Conservation (phyloP, 148 eudicot genomes). For the Heliosperma pusillum region DNA sequence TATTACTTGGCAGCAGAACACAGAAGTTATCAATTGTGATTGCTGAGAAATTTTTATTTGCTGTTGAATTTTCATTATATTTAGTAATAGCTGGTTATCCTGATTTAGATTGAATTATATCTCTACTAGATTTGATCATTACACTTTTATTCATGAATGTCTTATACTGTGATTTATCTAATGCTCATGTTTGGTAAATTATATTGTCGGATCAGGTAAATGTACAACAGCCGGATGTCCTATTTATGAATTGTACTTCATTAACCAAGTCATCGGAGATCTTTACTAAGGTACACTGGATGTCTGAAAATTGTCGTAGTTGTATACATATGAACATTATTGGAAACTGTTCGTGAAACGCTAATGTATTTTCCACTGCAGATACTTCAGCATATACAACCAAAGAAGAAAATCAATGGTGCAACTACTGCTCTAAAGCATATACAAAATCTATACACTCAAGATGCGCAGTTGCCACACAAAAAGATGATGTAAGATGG, state of each 20-base stretch:
- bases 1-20: too few species aligned
- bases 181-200: slow-evolving; percentile 3
- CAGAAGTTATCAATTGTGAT: too few species aligned
- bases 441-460: slow-evolving; percentile 55
- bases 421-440: slow-evolving; percentile 53
- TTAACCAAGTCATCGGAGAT: slow-evolving; percentile 62
- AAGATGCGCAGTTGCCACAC: slow-evolving; percentile 39
- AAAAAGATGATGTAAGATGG: slow-evolving; percentile 71
- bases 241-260: slow-evolving; percentile 80
- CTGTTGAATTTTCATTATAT: too few species aligned
- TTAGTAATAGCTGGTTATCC: too few species aligned
- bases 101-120: too few species aligned
- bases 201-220: slow-evolving; percentile 45
- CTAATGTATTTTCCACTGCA: slow-evolving; percentile 24
- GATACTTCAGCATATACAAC: slow-evolving; percentile 58
- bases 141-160: not conserved
- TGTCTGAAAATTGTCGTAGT: not conserved
- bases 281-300: slow-evolving; percentile 67
- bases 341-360: not conserved
- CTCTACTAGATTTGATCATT: too few species aligned
- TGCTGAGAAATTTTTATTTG: too few species aligned
- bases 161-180: not conserved
- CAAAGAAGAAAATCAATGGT: slow-evolving; percentile 44
- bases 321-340: not conserved
- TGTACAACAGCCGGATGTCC: slow-evolving; percentile 58